These are phyloP conservation scores for Solanum gandarillasii DNA, from an alignment of 257 asterid species.

Conservation along the genomic window DNA sequence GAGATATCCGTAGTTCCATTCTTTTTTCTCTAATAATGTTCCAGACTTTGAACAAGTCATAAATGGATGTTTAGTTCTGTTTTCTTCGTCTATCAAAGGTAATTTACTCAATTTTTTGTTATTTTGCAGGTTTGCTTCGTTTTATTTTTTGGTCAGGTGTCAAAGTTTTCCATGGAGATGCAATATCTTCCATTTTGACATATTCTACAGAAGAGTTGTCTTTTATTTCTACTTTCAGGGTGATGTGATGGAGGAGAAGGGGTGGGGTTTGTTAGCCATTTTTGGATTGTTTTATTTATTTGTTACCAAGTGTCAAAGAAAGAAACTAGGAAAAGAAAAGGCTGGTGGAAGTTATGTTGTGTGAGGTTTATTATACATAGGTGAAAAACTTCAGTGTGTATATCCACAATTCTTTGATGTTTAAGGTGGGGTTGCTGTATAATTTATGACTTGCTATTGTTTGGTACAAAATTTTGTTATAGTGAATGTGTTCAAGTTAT, in stretches of 20 bases:
- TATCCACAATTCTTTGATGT: not conserved
- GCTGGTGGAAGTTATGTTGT: not conserved
- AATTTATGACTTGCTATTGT: not conserved
- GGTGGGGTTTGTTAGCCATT: not conserved
- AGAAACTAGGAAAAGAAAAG: not conserved
- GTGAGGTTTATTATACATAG: not conserved
- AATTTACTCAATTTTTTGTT: not conserved
- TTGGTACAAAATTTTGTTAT: not conserved
- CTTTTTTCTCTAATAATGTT: not conserved
- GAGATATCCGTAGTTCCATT: not conserved
- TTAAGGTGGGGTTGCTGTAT: not conserved
- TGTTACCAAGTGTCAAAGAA: not conserved
- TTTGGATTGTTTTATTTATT: not conserved
- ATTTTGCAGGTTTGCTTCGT: not conserved
- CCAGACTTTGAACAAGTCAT: not conserved
- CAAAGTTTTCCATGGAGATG: not conserved
- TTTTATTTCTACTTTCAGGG: not conserved
- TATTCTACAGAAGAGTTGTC: not conserved
- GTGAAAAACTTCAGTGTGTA: not conserved
- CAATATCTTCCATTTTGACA: not conserved
- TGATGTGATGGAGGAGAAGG: not conserved
- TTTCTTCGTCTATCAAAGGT: not conserved
- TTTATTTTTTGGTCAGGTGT: not conserved
- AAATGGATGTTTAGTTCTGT: not conserved
- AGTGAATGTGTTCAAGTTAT: not conserved